Conservation (phyloP, 345 rosid genomes). For the Gossypium raimondii region DNA sequence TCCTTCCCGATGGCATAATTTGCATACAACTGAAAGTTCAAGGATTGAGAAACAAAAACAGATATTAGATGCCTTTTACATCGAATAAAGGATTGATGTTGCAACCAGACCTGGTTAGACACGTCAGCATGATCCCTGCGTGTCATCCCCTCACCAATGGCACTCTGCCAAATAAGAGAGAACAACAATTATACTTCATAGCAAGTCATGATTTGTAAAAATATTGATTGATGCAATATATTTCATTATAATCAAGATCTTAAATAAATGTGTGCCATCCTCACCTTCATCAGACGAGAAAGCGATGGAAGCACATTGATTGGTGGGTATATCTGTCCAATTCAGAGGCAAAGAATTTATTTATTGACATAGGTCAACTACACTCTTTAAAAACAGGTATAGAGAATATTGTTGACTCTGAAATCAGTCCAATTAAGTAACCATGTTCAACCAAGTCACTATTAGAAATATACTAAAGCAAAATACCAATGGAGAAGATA, state of each 20-base stretch:
- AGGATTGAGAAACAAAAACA: not conserved
- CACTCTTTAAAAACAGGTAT: not conserved
- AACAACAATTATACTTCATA: not conserved
- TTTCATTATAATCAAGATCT: not conserved
- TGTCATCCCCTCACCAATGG: constrained; percentile 98
- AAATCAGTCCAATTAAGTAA: not conserved
- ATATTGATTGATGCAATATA: not conserved
- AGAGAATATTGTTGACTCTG: not conserved
- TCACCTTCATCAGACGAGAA: constrained; percentile 97
- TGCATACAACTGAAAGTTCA: constrained; percentile 63
- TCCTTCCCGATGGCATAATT: constrained; percentile 95
- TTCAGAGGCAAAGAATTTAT: constrained; percentile 9
- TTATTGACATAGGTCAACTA: not conserved
- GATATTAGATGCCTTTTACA: not conserved
- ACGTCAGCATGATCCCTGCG: constrained; percentile 89
- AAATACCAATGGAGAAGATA: not conserved
- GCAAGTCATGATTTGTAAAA: not conserved
- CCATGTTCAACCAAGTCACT: not conserved
- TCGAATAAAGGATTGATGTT: constrained; percentile 1
- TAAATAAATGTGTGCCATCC: not conserved
- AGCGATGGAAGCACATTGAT: constrained; percentile 97
- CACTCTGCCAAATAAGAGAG: constrained; percentile 49
- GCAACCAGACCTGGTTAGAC: constrained; percentile 71
- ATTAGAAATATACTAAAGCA: not conserved
- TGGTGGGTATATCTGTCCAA: constrained; percentile 87